A percentile compares a stretch with the other conserved stretches of the same genome.
Conservation (phyloP, 441 rosid genomes). For the Adansonia grandidieri region DNA sequence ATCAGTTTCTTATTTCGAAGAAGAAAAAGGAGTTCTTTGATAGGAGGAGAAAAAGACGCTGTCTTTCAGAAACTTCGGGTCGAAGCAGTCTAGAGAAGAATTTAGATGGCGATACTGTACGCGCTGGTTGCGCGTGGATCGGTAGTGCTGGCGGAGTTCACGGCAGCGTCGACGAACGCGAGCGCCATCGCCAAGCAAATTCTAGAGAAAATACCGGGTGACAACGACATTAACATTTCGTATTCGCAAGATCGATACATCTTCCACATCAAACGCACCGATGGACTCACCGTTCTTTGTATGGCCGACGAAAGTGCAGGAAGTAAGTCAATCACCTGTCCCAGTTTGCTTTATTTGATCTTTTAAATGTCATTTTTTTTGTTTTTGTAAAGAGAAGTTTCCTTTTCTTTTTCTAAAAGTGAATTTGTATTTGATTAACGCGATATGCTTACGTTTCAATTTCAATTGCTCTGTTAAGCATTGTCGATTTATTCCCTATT, state of each 20-base stretch:
- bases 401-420: not conserved
- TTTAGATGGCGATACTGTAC: slow-evolving; percentile 75
- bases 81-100: not conserved
- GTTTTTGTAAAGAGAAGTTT: too few species aligned
- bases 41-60: not conserved
- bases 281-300: slow-evolving; percentile 93
- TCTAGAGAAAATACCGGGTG: slow-evolving; percentile 70
- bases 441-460: not conserved
- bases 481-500: not conserved
- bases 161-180: slow-evolving; percentile 80
- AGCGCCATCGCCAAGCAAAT: slow-evolving; percentile 79
- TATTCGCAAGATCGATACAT: slow-evolving; percentile 90
- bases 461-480: not conserved
- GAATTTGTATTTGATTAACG: not conserved
- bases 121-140: slow-evolving; percentile 88
- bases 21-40: not conserved
- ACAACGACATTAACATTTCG: slow-evolving; percentile 73
- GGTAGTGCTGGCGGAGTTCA: slow-evolving; percentile 87
- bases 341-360: not conserved
- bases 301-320: slow-evolving; percentile 96
- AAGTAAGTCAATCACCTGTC: slow-evolving; percentile 44
- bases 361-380: not conserved
- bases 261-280: slow-evolving; percentile 91
- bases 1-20: not conserved
- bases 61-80: not conserved